phyloP scores from a whole-genome alignment of 352 stramenopile species.

The Pythium apleroticum region DNA sequence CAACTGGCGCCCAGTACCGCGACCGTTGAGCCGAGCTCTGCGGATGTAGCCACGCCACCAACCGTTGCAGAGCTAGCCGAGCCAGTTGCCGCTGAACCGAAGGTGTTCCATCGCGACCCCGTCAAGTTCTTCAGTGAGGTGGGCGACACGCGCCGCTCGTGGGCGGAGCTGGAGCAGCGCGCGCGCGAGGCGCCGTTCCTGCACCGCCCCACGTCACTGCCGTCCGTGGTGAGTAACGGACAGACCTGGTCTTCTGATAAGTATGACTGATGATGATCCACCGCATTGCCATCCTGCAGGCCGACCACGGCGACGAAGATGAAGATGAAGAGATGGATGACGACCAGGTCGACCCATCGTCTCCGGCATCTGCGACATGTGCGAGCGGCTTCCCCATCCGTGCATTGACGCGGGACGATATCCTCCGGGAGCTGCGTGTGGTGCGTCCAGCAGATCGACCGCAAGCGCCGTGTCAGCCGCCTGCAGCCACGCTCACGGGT shows the following conservation, averaged over 20 bases:
- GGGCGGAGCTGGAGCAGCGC: constrained; percentile 58
- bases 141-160: constrained; percentile 56
- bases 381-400: constrained; percentile 28
- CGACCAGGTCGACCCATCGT: background rate
- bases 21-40: background rate
- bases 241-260: background rate
- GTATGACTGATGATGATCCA: background rate
- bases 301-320: constrained; percentile 9
- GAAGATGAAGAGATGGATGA: constrained; percentile 14
- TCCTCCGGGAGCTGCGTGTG: constrained; percentile 40
- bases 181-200: constrained; percentile 44
- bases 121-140: constrained; percentile 37
- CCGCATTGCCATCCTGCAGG: background rate
- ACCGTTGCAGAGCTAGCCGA: background rate
- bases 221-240: constrained; percentile 38
- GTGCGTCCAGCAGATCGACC: background rate
- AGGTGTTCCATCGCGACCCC: constrained; percentile 23
- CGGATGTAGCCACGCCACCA: background rate
- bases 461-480: background rate
- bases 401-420: constrained; percentile 53
- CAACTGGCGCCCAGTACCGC: background rate
- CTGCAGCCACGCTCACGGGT: background rate
- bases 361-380: constrained; percentile 11
- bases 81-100: constrained; percentile 1
- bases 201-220: constrained; percentile 47